Conservation (phyloP, 192 early-diverging fungal genomes). For the Coemansia reversa region DNA sequence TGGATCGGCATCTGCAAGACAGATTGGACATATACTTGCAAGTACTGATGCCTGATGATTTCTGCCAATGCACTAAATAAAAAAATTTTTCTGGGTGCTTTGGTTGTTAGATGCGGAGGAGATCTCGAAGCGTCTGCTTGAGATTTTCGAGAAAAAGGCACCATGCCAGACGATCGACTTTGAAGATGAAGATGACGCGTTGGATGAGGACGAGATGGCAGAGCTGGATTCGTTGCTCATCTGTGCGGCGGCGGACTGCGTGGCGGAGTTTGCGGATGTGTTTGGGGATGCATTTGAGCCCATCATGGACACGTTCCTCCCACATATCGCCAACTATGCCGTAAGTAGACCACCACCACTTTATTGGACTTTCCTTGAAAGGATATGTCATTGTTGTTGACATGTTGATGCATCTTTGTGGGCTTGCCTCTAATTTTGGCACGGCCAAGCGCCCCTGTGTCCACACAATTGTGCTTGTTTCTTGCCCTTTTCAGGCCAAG, state of each 20-base stretch:
- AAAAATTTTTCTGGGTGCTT: not conserved
- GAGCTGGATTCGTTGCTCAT: slow-evolving; percentile 84
- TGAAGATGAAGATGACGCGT: slow-evolving; percentile 59
- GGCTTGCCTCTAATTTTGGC: not conserved
- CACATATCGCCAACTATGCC: slow-evolving; percentile 78
- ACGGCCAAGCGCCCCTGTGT: not conserved
- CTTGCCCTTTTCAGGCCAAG: not conserved
- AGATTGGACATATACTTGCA: too few relatives aligned
- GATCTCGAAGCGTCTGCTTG: slow-evolving; percentile 41
- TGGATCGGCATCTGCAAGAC: too few relatives aligned
- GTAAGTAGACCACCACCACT: slow-evolving; percentile 29
- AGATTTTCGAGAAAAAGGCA: slow-evolving; percentile 73
- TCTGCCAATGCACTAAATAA: not conserved
- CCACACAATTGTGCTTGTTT: slow-evolving; percentile 1
- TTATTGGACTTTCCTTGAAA: not conserved
- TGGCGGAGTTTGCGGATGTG: slow-evolving; percentile 71
- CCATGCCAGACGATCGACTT: slow-evolving; percentile 63
- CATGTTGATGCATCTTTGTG: slow-evolving; percentile 6
- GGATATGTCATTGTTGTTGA: slow-evolving; percentile 8
- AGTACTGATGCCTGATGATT: too few relatives aligned
- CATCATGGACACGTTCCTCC: slow-evolving; percentile 77
- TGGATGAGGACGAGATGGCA: slow-evolving; percentile 81
- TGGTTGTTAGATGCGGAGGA: slow-evolving; percentile 35
- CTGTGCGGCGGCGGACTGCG: slow-evolving; percentile 75
- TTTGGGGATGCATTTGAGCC: slow-evolving; percentile 73